phyloP scores from a whole-genome alignment of 805 yeast genomes.

The Vanderwaltozyma tropicalis region DNA sequence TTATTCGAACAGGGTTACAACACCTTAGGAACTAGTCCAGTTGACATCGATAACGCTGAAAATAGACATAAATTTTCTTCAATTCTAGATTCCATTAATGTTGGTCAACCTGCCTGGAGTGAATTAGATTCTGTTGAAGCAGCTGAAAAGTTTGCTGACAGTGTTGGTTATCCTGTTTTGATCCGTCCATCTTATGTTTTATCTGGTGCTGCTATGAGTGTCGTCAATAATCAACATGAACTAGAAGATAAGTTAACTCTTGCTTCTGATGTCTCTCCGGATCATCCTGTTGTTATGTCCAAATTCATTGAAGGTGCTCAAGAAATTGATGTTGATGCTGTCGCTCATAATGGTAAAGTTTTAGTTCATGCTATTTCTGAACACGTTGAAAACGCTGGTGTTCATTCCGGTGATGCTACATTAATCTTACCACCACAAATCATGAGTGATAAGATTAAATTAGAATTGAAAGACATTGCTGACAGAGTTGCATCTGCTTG shows the following conservation, averaged over 20 bases:
- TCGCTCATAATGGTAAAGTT: conserved; percentile 79
- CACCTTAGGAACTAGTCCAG: conserved; percentile 88
- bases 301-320: conserved; percentile 93
- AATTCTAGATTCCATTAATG: conserved; percentile 81
- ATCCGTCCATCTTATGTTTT: conserved; percentile 96
- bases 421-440: conserved; percentile 85
- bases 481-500: conserved; percentile 90
- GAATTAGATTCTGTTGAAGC: conserved; percentile 80
- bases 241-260: conserved; percentile 70
- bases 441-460: conserved; percentile 54
- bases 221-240: conserved; percentile 68
- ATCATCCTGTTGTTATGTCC: conserved; percentile 95
- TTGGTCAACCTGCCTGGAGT: conserved; percentile 97
- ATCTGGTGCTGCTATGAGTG: conserved; percentile 98
- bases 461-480: conserved; percentile 75
- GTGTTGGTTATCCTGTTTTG: conserved; percentile 88
- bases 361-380: conserved; percentile 93
- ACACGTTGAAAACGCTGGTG: conserved; percentile 97
- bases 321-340: conserved; percentile 96
- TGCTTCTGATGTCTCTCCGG: conserved; percentile 89
- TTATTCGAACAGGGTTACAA: conserved; percentile 76
- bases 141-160: conserved; percentile 75
- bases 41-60: conserved; percentile 93
- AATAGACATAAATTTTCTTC: conserved; percentile 96
- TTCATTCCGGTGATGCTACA: conserved; percentile 98